phyloP scores from a whole-genome alignment of 805 yeast species.

The Candida gorgasii region DNA sequence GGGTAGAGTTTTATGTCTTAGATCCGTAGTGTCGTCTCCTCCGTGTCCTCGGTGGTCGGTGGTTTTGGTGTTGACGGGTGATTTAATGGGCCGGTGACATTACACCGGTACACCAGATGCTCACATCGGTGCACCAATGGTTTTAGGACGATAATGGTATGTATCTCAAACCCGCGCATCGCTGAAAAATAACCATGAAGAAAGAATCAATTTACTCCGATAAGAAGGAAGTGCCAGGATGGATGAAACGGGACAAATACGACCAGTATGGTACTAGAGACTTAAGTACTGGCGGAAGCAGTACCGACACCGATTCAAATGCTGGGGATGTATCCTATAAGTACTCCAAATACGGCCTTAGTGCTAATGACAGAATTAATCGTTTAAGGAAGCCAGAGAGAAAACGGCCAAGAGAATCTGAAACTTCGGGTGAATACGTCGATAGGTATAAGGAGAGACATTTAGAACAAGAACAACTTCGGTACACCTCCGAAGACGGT shows the following conservation, averaged over 20 bases:
- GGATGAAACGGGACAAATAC: slow-evolving; percentile 41
- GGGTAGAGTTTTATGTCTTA: too few relatives aligned
- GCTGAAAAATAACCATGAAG: not conserved
- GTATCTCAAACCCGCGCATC: too few relatives aligned
- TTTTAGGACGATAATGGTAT: too few relatives aligned
- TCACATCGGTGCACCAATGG: not conserved
- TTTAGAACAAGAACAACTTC: not conserved
- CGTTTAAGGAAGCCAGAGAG: slow-evolving; percentile 8
- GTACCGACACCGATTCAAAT: not conserved
- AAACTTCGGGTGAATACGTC: not conserved
- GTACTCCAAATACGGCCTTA: slow-evolving; percentile 8
- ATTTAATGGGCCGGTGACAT: too few relatives aligned
- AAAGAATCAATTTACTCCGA: slow-evolving; percentile 9
- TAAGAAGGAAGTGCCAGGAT: slow-evolving; percentile 34
- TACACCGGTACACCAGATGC: too few relatives aligned
- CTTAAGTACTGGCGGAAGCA: not conserved
- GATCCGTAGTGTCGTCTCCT: too few relatives aligned
- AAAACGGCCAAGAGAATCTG: slow-evolving; percentile 2
- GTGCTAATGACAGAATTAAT: slow-evolving; percentile 9
- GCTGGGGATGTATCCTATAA: slow-evolving; percentile 2
- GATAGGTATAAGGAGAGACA: slow-evolving; percentile 5
- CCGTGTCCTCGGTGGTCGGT: too few relatives aligned
- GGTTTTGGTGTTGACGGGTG: too few relatives aligned
- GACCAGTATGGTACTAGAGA: slow-evolving; percentile 38
- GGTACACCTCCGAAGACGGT: not conserved